Evolutionary conservation across 2,329 filamentous ascomycete genomes (phyloP).

Genomic region (Sordariomycetes sp.): DNA sequence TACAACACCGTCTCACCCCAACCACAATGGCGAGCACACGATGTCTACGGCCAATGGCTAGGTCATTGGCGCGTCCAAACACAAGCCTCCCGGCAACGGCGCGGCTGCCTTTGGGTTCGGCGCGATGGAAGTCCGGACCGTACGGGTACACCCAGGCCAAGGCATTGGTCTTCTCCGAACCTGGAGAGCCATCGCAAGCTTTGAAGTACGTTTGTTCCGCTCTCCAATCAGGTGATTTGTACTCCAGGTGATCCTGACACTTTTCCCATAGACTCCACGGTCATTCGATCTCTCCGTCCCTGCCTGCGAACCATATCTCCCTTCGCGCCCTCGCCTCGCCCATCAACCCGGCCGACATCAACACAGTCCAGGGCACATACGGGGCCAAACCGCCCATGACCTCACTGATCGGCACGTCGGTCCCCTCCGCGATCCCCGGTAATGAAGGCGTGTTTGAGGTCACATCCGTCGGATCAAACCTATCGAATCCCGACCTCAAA

Average conservation of each 20-base stretch:
- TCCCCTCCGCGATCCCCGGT: slow-evolving; percentile 69
- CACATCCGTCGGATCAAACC: no score
- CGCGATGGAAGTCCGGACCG: slow-evolving; percentile 46
- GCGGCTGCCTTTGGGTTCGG: slow-evolving; percentile 13
- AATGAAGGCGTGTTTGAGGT: slow-evolving; percentile 95
- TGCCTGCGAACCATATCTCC: slow-evolving; percentile 57
- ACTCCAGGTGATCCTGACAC: neutral
- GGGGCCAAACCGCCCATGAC: slow-evolving; percentile 75
- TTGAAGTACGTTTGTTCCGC: slow-evolving; percentile 39
- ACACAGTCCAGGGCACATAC: slow-evolving; percentile 95
- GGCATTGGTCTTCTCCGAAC: slow-evolving; percentile 65
- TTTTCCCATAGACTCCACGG: slow-evolving; percentile 57
- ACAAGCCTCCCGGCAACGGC: no score
- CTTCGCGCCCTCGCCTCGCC: slow-evolving; percentile 83
- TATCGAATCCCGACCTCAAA: slow-evolving; percentile 53
- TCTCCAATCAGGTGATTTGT: neutral
- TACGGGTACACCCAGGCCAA: slow-evolving; percentile 83
- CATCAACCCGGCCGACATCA: slow-evolving; percentile 96
- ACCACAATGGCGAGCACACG: no score
- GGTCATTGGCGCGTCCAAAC: neutral
- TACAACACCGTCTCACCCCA: neutral
- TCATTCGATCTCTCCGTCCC: slow-evolving; percentile 67
- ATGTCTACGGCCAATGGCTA: no score
- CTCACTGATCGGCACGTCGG: slow-evolving; percentile 63
- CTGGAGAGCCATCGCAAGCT: slow-evolving; percentile 68